Base-by-base conservation (phyloP, 768 basidiomycete species). In the Leucosporidium yakuticum region DNA sequence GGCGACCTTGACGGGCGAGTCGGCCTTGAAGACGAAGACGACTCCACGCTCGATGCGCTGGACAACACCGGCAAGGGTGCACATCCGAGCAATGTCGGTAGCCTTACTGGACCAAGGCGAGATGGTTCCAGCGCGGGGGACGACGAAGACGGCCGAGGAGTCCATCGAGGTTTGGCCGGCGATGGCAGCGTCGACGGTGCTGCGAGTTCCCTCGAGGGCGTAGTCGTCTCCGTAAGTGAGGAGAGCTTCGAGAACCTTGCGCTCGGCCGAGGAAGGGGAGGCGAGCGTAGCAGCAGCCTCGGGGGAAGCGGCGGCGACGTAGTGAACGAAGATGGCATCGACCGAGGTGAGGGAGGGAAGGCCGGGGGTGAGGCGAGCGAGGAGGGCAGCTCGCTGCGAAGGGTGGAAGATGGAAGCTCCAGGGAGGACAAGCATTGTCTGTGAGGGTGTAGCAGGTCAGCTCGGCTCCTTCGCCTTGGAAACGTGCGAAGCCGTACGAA, bases 91-190 rank as follows among this genome's bases (percentile, higher is more conserved):
- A 64, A 99, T 98, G 77, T 99, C 94, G 0, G 95, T 97, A 3
- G 96, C 95, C 80, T 99, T 99, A 79, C 90, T 95, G 8, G 95
- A 97, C 96, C 96, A 99, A 3, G 96, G 94, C 6, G 95, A 97
- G 75, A 98, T 88, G 5, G 94, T 93, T 5, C 95, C 94, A 12
- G 68, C 62, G 5, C 71, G 68, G 3, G 71, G 71, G 9, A 89
- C 80, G 50, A 96, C 86, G 77, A 86, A 95, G 51, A 86, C 79
- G 17, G 86, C 80, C 59, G 85, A 84, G 32, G 57, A 53, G 12
- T 64, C 60, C n/a, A 27, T 53, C 39, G 39, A 44, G 27, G 27
- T 48, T 11, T 57, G 63, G 27, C 71, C 68, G 17, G 51, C 47
- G 81, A 74, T n/a, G 81, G 76, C 32, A 78, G 77, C 70, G 23